Percentiles rank a stretch among this genome's conserved stretches.
These are phyloP conservation scores for Coemansia asiatica DNA, from an alignment of 192 early-diverging fungal genomes.

Conservation along the genomic window DNA sequence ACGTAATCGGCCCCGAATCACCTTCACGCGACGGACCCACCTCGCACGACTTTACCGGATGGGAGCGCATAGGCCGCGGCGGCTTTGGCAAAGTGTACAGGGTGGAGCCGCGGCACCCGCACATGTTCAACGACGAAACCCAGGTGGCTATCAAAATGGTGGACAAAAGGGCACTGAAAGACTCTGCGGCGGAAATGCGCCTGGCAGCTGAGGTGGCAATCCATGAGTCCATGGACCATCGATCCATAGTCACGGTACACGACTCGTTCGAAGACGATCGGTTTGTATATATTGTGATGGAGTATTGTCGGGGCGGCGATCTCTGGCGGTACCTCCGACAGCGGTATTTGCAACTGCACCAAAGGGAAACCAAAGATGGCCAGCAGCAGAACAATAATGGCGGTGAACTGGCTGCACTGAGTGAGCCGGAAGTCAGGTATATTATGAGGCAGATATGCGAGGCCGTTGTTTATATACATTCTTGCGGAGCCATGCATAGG, in stretches of 20 bases:
- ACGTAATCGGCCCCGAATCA: background rate
- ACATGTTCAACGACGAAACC: background rate
- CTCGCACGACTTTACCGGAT: conserved; percentile 29
- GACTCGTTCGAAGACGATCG: conserved; percentile 70
- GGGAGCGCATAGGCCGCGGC: conserved; percentile 48
- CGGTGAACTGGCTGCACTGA: conserved; percentile 32
- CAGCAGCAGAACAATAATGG: background rate
- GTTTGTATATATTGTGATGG: conserved; percentile 75
- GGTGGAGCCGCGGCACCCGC: conserved; percentile 17
- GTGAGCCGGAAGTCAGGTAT: conserved; percentile 60
- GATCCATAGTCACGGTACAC: conserved; percentile 57
- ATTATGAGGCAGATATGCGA: conserved; percentile 60
- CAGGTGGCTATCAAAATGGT: conserved; percentile 42
- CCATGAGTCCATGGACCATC: conserved; percentile 63
- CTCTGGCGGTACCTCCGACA: conserved; percentile 47
- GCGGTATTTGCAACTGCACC: conserved; percentile 3
- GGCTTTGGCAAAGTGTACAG: conserved; percentile 51
- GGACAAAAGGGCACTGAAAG: conserved; percentile 38
- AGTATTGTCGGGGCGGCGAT: conserved; percentile 58
- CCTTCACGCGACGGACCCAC: conserved; percentile 3
- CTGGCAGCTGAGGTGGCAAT: conserved; percentile 67
- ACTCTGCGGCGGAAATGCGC: conserved; percentile 39
- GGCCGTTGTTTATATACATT: conserved; percentile 66
- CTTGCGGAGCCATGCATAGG: conserved; percentile 66
- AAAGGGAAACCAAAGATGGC: background rate